A percentile compares a stretch with the other conserved stretches of the same genome.
Evolutionary conservation across 2,329 filamentous ascomycete genomes (phyloP).

Genomic region (Pseudogymnoascus sp.): DNA sequence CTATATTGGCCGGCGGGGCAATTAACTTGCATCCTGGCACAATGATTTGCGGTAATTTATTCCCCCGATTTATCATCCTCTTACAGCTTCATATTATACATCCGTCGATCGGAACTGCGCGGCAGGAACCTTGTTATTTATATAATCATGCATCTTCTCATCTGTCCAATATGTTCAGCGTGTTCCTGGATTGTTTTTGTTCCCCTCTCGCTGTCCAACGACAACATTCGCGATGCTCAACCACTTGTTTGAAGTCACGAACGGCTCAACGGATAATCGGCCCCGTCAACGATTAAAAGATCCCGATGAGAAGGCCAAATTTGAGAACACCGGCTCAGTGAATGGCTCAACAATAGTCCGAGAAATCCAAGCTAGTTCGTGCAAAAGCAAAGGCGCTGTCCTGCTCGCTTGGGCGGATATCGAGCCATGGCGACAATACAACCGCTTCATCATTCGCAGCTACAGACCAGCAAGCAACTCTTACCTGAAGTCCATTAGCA

Average conservation of each 20-base stretch:
- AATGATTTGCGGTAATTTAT: slow-evolving; percentile 8
- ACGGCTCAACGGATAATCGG: neutral
- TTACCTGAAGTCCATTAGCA: neutral
- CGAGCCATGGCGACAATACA: slow-evolving; percentile 7
- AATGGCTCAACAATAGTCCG: neutral
- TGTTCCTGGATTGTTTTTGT: neutral
- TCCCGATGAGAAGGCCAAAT: neutral
- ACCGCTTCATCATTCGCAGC: neutral
- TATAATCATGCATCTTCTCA: neutral
- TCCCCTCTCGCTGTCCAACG: neutral
- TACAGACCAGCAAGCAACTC: slow-evolving; percentile 6
- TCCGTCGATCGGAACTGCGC: neutral
- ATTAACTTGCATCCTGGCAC: neutral
- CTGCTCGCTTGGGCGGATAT: neutral
- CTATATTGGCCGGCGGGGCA: neutral
- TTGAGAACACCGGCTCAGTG: neutral
- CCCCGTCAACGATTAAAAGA: neutral
- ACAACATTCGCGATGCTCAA: neutral
- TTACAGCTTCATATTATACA: slow-evolving; percentile 9
- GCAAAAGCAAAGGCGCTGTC: neutral
- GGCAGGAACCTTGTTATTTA: neutral
- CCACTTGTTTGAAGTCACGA: slow-evolving; percentile 1
- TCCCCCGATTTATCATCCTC: neutral
- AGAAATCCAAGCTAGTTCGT: neutral
- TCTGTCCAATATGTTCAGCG: neutral